Conservation (phyloP, 805 yeast species). For the Wickerhamiella qilinensis region DNA sequence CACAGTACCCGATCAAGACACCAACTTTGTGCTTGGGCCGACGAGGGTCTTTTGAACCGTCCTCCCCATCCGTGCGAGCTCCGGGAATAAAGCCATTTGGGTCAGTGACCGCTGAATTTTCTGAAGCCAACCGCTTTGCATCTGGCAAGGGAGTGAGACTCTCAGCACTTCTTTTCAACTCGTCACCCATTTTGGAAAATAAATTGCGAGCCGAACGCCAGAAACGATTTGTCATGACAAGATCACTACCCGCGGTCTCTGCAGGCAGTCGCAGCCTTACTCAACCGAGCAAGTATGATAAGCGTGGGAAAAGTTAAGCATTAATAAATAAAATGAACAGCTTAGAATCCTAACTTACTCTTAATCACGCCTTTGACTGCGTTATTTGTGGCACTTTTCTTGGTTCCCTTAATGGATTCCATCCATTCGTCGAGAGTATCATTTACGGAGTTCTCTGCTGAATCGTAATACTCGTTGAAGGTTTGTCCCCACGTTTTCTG, state of each 20-base stretch:
- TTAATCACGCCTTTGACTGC: slow-evolving; percentile 12
- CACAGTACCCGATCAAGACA: slow-evolving; percentile 82
- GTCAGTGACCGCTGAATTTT: background rate
- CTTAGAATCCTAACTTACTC: slow-evolving; percentile 13
- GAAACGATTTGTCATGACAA: background rate
- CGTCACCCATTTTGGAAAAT: too few species aligned
- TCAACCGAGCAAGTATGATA: too few species aligned
- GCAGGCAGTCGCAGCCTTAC: too few species aligned
- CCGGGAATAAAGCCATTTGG: background rate
- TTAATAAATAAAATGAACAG: too few species aligned
- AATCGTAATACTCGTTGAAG: slow-evolving; percentile 14
- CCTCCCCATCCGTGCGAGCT: background rate
- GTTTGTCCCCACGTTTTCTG: slow-evolving; percentile 17
- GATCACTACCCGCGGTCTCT: too few species aligned
- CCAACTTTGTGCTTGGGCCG: slow-evolving; percentile 73
- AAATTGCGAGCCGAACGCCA: too few species aligned
- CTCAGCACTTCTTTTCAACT: too few species aligned
- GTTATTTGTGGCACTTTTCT: slow-evolving; percentile 11
- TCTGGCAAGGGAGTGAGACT: too few species aligned
- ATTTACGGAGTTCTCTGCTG: slow-evolving; percentile 29
- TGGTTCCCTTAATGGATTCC: slow-evolving; percentile 8
- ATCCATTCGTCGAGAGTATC: slow-evolving; percentile 34
- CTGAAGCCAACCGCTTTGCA: background rate
- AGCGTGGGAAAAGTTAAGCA: too few species aligned
- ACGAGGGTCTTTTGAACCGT: slow-evolving; percentile 9